These are phyloP conservation scores for Xylaria venustula DNA, from an alignment of 495 filamentous ascomycete species.

Conservation along the genomic window DNA sequence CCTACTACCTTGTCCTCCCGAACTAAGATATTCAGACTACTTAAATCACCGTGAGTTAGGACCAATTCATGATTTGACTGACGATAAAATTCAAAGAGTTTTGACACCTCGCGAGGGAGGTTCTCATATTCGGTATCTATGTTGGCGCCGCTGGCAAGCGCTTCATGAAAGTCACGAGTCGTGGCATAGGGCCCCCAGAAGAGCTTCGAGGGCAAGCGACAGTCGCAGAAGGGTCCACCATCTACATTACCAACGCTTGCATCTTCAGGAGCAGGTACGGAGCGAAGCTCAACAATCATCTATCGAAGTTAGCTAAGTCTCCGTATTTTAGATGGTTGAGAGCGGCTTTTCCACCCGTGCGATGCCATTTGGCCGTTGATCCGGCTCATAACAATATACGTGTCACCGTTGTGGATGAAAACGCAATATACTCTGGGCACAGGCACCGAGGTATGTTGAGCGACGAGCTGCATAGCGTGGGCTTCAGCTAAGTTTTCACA, in stretches of 20 bases:
- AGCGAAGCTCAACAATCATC: constrained; percentile 42
- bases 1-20: constrained; percentile 35
- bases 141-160: constrained; percentile 26
- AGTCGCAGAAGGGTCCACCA: constrained; percentile 43
- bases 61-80: constrained; percentile 12
- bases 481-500: constrained; percentile 46
- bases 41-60: constrained; percentile 38
- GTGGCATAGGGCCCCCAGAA: constrained; percentile 42
- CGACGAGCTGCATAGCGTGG: constrained; percentile 47
- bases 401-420: constrained; percentile 39
- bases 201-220: constrained; percentile 30
- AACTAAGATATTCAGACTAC: constrained; percentile 33
- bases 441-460: constrained; percentile 48
- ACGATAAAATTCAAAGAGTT: constrained; percentile 32
- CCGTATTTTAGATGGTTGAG: constrained; percentile 40
- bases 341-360: constrained; percentile 21
- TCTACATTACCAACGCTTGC: constrained; percentile 36
- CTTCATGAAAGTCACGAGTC: too few relatives aligned
- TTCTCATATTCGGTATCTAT: constrained; percentile 32
- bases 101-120: constrained; percentile 32
- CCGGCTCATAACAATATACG: constrained; percentile 52
- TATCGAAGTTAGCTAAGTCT: constrained; percentile 44
- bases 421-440: constrained; percentile 51
- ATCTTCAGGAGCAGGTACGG: constrained; percentile 34
- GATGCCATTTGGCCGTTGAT: too few relatives aligned